These are phyloP conservation scores for Larix kaempferi DNA, from an alignment of 75 land plant species.

Conservation along the genomic window DNA sequence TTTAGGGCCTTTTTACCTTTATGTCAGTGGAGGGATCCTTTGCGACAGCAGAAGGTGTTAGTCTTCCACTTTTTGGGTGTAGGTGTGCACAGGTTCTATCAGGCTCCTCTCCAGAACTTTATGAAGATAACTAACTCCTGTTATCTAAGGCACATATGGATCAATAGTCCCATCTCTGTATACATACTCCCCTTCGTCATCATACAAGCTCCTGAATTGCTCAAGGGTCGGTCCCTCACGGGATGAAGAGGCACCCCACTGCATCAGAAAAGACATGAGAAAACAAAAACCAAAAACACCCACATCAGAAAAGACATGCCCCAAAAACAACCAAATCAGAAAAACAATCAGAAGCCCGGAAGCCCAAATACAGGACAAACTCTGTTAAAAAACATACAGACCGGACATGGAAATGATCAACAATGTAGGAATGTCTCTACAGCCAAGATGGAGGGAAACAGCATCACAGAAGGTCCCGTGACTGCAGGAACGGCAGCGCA, in stretches of 20 bases:
- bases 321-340: background rate
- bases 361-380: no score
- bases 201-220: slow-evolving; percentile 13
- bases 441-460: slow-evolving; percentile 31
- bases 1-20: no score
- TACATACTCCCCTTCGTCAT: slow-evolving; percentile 13
- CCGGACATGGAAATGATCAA: slow-evolving; percentile 54
- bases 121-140: slow-evolving; percentile 4
- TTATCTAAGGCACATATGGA: slow-evolving; percentile 3
- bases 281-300: background rate
- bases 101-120: background rate
- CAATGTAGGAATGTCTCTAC: slow-evolving; percentile 14
- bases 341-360: background rate
- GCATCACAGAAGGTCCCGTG: slow-evolving; percentile 51
- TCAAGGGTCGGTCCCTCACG: slow-evolving; percentile 11
- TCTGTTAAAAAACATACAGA: slow-evolving; percentile 1
- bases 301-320: background rate
- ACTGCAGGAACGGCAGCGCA: slow-evolving; percentile 30
- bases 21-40: no score
- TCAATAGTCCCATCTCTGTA: slow-evolving; percentile 16
- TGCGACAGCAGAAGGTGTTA: no score
- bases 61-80: no score
- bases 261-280: background rate
- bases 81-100: slow-evolving; percentile 8
- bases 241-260: slow-evolving; percentile 18